Evolutionary conservation across 495 filamentous ascomycete species (phyloP).

Genomic region (Elasticomyces elasticus): DNA sequence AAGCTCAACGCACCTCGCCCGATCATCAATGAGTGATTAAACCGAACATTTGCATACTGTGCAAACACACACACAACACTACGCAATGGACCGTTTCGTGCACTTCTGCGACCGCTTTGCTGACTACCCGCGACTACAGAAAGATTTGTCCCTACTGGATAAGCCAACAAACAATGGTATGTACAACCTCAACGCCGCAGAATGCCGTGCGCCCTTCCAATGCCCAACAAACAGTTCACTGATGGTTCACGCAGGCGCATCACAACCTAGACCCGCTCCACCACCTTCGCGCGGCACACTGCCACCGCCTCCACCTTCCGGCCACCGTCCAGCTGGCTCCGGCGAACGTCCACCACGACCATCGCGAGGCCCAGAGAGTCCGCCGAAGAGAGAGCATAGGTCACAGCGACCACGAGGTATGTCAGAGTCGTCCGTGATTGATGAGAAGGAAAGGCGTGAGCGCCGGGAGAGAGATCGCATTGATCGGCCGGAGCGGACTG

Average conservation of each 20-base stretch:
- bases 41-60: not conserved
- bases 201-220: not conserved
- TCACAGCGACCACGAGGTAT: constrained; percentile 60
- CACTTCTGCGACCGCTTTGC: constrained; percentile 29
- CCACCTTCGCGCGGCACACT: constrained; percentile 22
- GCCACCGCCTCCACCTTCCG: constrained; percentile 14
- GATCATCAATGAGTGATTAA: not conserved
- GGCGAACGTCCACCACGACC: constrained; percentile 35
- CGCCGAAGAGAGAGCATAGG: constrained; percentile 38
- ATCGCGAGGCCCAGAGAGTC: constrained; percentile 30
- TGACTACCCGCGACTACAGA: constrained; percentile 33
- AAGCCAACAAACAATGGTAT: constrained; percentile 23
- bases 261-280: constrained; percentile 4
- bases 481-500: constrained; percentile 15
- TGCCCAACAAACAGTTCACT: not conserved
- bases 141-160: constrained; percentile 30
- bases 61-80: not conserved
- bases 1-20: not conserved
- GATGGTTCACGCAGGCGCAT: not conserved
- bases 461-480: constrained; percentile 9
- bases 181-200: not conserved
- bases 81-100: constrained; percentile 25
- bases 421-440: constrained; percentile 85
- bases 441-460: constrained; percentile 35
- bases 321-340: constrained; percentile 27